phyloP scores from a whole-genome alignment of 2,329 filamentous ascomycete species.

The Calonectria multiphialidica region DNA sequence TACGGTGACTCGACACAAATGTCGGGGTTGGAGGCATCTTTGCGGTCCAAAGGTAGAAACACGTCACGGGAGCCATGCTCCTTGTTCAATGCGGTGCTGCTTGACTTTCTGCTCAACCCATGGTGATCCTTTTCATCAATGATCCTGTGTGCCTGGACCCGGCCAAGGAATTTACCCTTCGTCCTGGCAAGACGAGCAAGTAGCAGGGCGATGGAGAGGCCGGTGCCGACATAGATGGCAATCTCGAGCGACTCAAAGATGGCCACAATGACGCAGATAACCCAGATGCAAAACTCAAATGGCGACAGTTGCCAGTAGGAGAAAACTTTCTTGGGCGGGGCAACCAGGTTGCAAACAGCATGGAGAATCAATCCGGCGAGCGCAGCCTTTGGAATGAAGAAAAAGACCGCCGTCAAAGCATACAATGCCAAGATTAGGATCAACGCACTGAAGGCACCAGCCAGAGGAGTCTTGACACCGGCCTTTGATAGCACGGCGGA shows the following conservation, averaged over 20 bases:
- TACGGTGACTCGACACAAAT: constrained; percentile 56
- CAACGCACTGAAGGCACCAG: constrained; percentile 81
- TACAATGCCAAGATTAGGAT: constrained; percentile 85
- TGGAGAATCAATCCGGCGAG: constrained; percentile 86
- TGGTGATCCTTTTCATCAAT: not conserved
- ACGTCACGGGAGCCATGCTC: constrained; percentile 43
- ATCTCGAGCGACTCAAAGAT: constrained; percentile 63
- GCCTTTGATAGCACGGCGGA: constrained; percentile 90
- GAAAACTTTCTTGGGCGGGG: constrained; percentile 79
- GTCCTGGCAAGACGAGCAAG: constrained; percentile 60
- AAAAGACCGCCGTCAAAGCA: constrained; percentile 82
- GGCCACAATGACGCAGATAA: constrained; percentile 74
- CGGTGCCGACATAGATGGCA: constrained; percentile 63
- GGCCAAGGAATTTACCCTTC: constrained; percentile 61
- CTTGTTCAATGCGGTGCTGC: not conserved
- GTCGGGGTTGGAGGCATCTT: constrained; percentile 59
- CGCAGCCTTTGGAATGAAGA: constrained; percentile 80
- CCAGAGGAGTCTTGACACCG: constrained; percentile 83
- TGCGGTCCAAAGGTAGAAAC: constrained; percentile 56
- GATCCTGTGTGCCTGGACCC: constrained; percentile 42
- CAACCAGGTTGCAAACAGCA: constrained; percentile 82
- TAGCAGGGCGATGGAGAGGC: constrained; percentile 55
- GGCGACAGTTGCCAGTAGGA: constrained; percentile 84
- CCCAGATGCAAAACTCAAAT: constrained; percentile 80
- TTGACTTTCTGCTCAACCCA: not conserved